phyloP scores from a whole-genome alignment of 768 basidiomycete species.

The Tylopilus balloui region DNA sequence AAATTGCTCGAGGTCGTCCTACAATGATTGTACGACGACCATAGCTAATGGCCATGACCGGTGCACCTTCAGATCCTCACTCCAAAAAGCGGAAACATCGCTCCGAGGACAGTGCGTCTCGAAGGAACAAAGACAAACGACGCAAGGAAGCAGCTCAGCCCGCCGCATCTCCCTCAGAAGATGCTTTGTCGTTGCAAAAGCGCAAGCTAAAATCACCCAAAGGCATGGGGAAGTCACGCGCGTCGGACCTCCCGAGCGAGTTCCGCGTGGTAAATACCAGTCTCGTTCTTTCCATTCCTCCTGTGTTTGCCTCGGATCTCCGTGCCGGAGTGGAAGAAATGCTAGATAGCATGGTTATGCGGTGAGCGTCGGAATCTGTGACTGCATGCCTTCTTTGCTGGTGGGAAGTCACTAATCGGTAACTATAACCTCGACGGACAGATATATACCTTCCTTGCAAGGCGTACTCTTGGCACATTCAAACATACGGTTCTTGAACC shows the following conservation, averaged over 20 bases:
- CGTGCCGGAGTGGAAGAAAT: slow-evolving; percentile 77
- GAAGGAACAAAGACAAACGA: slow-evolving; percentile 34
- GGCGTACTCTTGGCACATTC: slow-evolving; percentile 89
- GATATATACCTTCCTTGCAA: slow-evolving; percentile 82
- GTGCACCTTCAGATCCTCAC: slow-evolving; percentile 6
- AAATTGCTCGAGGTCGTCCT: too few relatives aligned
- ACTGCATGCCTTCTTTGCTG: background rate
- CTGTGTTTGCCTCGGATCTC: slow-evolving; percentile 73
- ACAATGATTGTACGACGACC: too few relatives aligned
- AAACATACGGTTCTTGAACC: slow-evolving; percentile 61
- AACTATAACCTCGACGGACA: slow-evolving; percentile 28
- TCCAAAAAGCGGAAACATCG: slow-evolving; percentile 51
- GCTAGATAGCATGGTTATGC: slow-evolving; percentile 93
- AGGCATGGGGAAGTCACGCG: slow-evolving; percentile 38
- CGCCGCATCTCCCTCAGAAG: slow-evolving; percentile 1
- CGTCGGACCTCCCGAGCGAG: slow-evolving; percentile 37
- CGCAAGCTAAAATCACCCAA: slow-evolving; percentile 22
- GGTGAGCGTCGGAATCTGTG: slow-evolving; percentile 46
- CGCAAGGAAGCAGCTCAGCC: slow-evolving; percentile 12
- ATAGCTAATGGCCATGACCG: slow-evolving; percentile 8
- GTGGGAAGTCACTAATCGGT: slow-evolving; percentile 1
- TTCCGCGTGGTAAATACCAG: slow-evolving; percentile 63
- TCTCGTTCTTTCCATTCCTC: slow-evolving; percentile 71
- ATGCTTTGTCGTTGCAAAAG: slow-evolving; percentile 11
- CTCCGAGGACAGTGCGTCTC: slow-evolving; percentile 29